These are phyloP conservation scores for Parmelia sp. DNA, from an alignment of 495 filamentous ascomycete genomes.

Conservation along the genomic window DNA sequence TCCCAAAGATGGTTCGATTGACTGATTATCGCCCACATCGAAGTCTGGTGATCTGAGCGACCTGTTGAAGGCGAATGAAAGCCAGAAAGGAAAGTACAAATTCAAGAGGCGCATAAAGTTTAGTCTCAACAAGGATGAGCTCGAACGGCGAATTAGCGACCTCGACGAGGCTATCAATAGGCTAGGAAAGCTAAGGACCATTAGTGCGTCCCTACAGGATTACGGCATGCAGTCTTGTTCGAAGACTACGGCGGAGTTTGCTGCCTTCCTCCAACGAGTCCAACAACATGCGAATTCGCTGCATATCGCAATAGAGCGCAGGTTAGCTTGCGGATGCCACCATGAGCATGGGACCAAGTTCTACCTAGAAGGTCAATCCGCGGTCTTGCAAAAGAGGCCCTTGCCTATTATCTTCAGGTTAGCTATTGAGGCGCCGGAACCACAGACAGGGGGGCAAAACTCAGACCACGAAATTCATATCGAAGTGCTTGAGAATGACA, in stretches of 20 bases:
- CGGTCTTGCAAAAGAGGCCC: neutral
- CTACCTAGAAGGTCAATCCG: constrained; percentile 10
- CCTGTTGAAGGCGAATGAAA: neutral
- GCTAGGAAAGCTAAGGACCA: constrained; percentile 2
- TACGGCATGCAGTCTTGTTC: neutral
- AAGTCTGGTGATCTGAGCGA: constrained; percentile 7
- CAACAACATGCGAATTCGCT: constrained; percentile 1
- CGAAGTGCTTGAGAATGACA: constrained; percentile 7
- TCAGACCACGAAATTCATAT: neutral
- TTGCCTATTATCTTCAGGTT: neutral
- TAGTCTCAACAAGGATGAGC: constrained; percentile 6
- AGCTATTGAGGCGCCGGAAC: neutral
- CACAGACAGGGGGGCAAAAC: neutral
- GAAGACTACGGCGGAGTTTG: neutral
- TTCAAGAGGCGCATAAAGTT: constrained; percentile 5
- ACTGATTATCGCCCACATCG: neutral
- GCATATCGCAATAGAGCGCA: neutral
- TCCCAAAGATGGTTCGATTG: no score
- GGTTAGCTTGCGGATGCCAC: constrained; percentile 7
- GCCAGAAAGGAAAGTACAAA: neutral
- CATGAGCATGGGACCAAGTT: constrained; percentile 5
- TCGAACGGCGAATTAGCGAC: constrained; percentile 1
- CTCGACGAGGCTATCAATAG: neutral
- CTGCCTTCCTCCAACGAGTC: neutral
- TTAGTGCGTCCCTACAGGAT: neutral